These are phyloP conservation scores for Solanum corneliomulleri DNA, from an alignment of 257 asterid species.

Conservation along the genomic window DNA sequence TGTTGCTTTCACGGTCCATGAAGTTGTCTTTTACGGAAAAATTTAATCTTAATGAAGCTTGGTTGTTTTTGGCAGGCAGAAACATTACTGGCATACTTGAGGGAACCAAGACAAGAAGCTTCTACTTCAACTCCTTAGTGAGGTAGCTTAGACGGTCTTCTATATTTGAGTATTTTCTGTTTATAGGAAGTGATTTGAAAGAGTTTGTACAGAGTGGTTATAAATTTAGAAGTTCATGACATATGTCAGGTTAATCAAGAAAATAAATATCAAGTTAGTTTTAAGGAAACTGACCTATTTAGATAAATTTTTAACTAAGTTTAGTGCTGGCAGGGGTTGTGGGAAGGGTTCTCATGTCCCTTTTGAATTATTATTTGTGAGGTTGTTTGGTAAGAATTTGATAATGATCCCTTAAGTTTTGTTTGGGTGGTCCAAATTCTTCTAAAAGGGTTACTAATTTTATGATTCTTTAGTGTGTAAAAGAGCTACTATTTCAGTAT, in stretches of 20 bases:
- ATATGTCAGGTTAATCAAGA: neutral
- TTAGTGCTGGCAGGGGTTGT: constrained; percentile 15
- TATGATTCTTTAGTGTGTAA: neutral
- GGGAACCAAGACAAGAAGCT: constrained; percentile 91
- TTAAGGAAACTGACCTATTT: constrained; percentile 40
- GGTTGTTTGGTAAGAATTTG: constrained; percentile 21
- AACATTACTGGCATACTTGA: constrained; percentile 75
- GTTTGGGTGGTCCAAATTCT: constrained; percentile 38
- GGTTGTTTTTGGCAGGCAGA: constrained; percentile 64
- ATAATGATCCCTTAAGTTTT: constrained; percentile 37
- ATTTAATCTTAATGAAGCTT: constrained; percentile 1
- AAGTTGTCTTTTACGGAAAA: neutral
- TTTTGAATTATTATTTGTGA: constrained; percentile 12
- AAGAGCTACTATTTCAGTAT: neutral
- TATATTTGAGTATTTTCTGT: constrained; percentile 33
- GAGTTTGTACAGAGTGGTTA: constrained; percentile 61
- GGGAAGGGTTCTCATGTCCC: constrained; percentile 4
- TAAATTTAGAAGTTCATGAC: constrained; percentile 16
- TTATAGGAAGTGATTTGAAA: constrained; percentile 25
- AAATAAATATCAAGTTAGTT: constrained; percentile 16
- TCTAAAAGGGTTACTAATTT: constrained; percentile 16
- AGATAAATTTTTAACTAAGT: constrained; percentile 5
- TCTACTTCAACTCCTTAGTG: constrained; percentile 53
- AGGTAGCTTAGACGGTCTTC: constrained; percentile 13
- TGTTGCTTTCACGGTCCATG: constrained; percentile 9